Conservation (phyloP, 495 filamentous ascomycete genomes). For the Neurospora sp. region DNA sequence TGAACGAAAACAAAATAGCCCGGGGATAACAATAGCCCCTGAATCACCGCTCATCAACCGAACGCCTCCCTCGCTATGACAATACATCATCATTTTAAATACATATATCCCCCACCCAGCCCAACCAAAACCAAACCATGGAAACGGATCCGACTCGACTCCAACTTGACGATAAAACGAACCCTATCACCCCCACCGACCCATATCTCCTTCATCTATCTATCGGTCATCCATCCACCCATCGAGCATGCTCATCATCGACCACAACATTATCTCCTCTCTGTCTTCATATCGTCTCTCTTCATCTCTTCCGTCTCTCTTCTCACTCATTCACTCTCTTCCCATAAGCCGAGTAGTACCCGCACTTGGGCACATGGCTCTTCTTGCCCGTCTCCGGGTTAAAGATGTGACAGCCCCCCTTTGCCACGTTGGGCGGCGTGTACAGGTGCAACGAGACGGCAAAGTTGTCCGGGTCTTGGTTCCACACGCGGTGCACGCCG, state of each 20-base stretch:
- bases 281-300: neutral
- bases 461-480: slow-evolving; percentile 54
- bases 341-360: slow-evolving; percentile 52
- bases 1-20: neutral
- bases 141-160: neutral
- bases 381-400: slow-evolving; percentile 61
- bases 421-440: slow-evolving; percentile 79
- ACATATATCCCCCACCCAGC: neutral
- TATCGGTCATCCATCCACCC: neutral
- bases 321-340: slow-evolving; percentile 21
- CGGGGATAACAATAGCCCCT: neutral
- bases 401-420: slow-evolving; percentile 63
- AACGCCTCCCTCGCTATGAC: neutral
- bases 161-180: neutral
- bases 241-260: neutral
- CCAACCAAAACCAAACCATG: neutral
- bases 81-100: neutral
- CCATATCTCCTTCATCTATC: neutral
- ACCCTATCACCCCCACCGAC: neutral
- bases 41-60: neutral
- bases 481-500: slow-evolving; percentile 74
- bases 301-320: neutral
- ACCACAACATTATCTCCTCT: neutral
- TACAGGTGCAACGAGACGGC: slow-evolving; percentile 87
- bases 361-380: slow-evolving; percentile 56